phyloP scores from a whole-genome alignment of 495 filamentous ascomycete species.

The Geopyxis carbonaria region DNA sequence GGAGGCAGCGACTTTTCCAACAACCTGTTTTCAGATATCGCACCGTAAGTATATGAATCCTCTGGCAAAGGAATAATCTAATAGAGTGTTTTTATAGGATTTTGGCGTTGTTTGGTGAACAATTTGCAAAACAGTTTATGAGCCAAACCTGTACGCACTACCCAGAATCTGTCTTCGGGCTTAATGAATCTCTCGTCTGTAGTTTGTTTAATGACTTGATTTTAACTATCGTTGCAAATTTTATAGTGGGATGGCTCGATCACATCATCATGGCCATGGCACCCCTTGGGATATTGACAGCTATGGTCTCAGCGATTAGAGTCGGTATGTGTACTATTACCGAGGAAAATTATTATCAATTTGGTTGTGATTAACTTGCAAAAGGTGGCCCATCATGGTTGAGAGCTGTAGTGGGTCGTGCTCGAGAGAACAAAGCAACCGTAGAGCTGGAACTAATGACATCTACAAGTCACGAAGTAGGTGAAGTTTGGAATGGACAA shows the following conservation, averaged over 20 bases:
- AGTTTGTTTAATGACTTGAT: background rate
- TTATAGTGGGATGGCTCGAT: slow-evolving; percentile 28
- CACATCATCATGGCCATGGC: slow-evolving; percentile 37
- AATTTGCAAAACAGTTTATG: slow-evolving; percentile 41
- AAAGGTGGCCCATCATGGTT: slow-evolving; percentile 10
- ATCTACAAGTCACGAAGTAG: slow-evolving; percentile 23
- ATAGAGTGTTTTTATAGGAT: slow-evolving; percentile 20
- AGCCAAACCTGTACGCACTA: slow-evolving; percentile 30
- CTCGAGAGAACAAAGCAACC: slow-evolving; percentile 17
- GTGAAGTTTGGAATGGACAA: slow-evolving; percentile 25
- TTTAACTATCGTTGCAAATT: background rate
- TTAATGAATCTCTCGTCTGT: background rate
- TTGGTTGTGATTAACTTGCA: background rate
- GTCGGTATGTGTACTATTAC: slow-evolving; percentile 25
- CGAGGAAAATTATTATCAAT: background rate
- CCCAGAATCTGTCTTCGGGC: background rate
- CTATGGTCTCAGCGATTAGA: slow-evolving; percentile 35
- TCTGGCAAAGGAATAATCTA: background rate
- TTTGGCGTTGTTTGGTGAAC: slow-evolving; percentile 34
- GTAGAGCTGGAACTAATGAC: slow-evolving; percentile 25
- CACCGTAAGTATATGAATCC: background rate
- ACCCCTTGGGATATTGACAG: slow-evolving; percentile 38
- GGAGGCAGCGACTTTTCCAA: slow-evolving; percentile 1
- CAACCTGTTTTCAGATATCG: slow-evolving; percentile 5
- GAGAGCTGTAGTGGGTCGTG: slow-evolving; percentile 21